Percentiles rank a stretch among this genome's conserved stretches.
phyloP scores from a whole-genome alignment of 805 yeast species.

The Pichia occidentalis region DNA sequence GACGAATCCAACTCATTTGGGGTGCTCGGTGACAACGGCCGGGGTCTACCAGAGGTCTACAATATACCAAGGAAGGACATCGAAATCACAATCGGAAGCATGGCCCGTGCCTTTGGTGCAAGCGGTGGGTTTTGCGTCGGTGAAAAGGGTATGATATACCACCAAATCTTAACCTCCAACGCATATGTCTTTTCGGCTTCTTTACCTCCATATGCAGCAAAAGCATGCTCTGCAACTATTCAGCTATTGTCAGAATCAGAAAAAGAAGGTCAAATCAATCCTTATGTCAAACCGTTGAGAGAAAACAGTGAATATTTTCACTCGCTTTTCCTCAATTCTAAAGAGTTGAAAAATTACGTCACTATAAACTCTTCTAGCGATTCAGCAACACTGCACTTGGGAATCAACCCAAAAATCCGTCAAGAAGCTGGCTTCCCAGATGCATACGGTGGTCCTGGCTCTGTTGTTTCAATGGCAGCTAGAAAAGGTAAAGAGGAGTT shows the following conservation, averaged over 20 bases:
- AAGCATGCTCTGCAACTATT: slow-evolving; percentile 45
- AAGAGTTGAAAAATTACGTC: slow-evolving; percentile 33
- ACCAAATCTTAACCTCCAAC: slow-evolving; percentile 83
- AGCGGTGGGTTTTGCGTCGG: slow-evolving; percentile 96
- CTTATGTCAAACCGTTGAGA: slow-evolving; percentile 34
- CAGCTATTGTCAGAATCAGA: slow-evolving; percentile 37
- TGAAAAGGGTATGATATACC: slow-evolving; percentile 71
- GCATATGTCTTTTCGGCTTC: slow-evolving; percentile 95
- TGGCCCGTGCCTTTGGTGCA: slow-evolving; percentile 75
- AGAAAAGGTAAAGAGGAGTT: slow-evolving; percentile 37
- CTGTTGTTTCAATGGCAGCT: slow-evolving; percentile 37
- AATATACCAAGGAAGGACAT: slow-evolving; percentile 63
- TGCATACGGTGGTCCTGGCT: slow-evolving; percentile 41
- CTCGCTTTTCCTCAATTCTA: slow-evolving; percentile 35
- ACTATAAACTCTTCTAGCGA: slow-evolving; percentile 47
- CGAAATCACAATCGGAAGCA: slow-evolving; percentile 80
- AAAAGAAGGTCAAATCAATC: slow-evolving; percentile 30
- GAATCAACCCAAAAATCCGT: slow-evolving; percentile 44
- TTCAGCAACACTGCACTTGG: slow-evolving; percentile 68
- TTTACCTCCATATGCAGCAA: slow-evolving; percentile 85
- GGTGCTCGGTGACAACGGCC: slow-evolving; percentile 75
- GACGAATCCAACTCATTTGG: slow-evolving; percentile 90
- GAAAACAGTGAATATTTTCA: slow-evolving; percentile 35
- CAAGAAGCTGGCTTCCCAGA: slow-evolving; percentile 40
- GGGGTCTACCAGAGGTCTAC: slow-evolving; percentile 75